phyloP scores from a whole-genome alignment of 2,329 filamentous ascomycete genomes.

The Xylaria sp. region DNA sequence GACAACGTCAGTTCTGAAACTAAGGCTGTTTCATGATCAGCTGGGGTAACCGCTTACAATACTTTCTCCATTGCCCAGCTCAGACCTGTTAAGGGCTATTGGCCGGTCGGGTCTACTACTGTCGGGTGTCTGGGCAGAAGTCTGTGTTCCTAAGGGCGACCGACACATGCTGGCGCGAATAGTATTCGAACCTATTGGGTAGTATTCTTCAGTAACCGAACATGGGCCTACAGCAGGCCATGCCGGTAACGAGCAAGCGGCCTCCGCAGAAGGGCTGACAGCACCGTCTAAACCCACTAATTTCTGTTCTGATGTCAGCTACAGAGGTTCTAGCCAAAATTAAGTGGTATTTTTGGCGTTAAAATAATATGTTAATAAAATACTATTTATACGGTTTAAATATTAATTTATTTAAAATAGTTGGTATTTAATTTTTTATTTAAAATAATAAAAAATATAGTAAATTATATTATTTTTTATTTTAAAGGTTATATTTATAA shows the following conservation, averaged over 20 bases:
- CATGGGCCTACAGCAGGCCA: no score
- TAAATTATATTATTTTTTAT: no score
- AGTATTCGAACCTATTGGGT: neutral
- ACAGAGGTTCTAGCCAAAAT: no score
- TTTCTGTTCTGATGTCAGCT: conserved; percentile 32
- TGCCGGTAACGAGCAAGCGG: no score
- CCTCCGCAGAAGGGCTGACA: no score
- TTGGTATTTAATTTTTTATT: no score
- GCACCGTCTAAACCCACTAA: neutral
- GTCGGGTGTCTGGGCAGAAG: neutral
- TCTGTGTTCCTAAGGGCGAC: neutral
- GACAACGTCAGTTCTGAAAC: conserved; percentile 26
- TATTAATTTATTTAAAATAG: no score
- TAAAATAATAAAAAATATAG: no score
- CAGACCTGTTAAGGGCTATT: neutral
- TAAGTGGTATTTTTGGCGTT: no score
- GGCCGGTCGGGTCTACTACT: neutral
- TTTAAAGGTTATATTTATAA: no score
- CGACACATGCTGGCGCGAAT: conserved; percentile 4
- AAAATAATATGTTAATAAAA: no score
- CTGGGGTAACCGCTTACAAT: conserved; percentile 8
- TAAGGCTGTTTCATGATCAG: conserved; percentile 35
- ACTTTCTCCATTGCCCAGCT: neutral
- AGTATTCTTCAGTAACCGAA: neutral
- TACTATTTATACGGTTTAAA: no score